phyloP scores from a whole-genome alignment of 2,329 filamentous ascomycete species.

The Aspergillus sp. region DNA sequence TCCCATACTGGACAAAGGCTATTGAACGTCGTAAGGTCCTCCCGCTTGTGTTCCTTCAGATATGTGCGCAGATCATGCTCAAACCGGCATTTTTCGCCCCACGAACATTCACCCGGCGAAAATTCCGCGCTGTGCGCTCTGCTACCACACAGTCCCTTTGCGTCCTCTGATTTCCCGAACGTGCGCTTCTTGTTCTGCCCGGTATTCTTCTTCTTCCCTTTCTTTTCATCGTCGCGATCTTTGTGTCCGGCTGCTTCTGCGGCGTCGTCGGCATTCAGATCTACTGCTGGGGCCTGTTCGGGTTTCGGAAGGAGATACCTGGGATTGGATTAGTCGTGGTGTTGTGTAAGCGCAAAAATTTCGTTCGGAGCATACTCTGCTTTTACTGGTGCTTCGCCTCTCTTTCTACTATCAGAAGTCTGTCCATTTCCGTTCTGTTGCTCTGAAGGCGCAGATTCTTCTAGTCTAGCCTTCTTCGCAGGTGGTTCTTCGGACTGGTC shows the following conservation, averaged over 20 bases:
- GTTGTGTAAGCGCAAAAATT: neutral
- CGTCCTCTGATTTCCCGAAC: conserved; percentile 78
- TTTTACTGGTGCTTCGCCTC: conserved; percentile 70
- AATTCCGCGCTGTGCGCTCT: conserved; percentile 74
- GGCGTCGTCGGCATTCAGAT: conserved; percentile 55
- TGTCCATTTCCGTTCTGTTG: conserved; percentile 21
- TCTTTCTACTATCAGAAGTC: conserved; percentile 34
- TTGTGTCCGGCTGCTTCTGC: conserved; percentile 57
- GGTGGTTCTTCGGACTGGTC: conserved; percentile 45
- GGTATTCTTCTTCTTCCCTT: conserved; percentile 53
- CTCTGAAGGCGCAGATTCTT: conserved; percentile 31
- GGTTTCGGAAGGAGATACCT: conserved; percentile 34
- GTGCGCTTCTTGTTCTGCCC: conserved; percentile 82
- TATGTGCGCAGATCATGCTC: conserved; percentile 86
- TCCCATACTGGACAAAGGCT: conserved; percentile 82
- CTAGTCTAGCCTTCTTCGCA: conserved; percentile 61
- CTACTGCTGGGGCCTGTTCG: conserved; percentile 22
- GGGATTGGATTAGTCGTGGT: conserved; percentile 4
- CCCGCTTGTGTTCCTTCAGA: conserved; percentile 75
- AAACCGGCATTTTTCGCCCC: conserved; percentile 76
- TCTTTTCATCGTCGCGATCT: conserved; percentile 39
- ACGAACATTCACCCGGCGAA: conserved; percentile 72
- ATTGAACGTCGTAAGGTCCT: conserved; percentile 74
- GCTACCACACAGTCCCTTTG: conserved; percentile 74
- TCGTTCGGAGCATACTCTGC: conserved; percentile 56